Evolutionary conservation across 495 filamentous ascomycete genomes (phyloP).

Genomic region (Ascodesmis nigricans): DNA sequence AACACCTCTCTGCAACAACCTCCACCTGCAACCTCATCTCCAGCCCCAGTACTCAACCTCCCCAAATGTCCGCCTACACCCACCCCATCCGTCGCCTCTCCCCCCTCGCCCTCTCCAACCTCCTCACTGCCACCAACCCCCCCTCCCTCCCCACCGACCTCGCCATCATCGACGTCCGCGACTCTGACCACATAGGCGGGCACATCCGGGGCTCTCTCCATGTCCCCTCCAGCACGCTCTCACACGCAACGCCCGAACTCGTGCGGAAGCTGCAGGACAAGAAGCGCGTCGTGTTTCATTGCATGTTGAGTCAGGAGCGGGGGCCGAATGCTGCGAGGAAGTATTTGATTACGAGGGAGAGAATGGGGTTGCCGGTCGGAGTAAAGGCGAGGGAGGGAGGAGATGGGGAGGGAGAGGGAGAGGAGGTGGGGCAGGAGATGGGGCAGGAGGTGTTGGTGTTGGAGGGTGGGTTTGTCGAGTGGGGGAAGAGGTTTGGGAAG

Average conservation of each 20-base stretch:
- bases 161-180: conserved; percentile 74
- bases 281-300: conserved; percentile 81
- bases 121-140: too few relatives aligned
- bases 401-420: conserved; percentile 5
- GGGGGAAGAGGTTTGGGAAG: conserved; percentile 51
- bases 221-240: conserved; percentile 49
- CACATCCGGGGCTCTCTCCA: conserved; percentile 57
- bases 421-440: conserved; percentile 3
- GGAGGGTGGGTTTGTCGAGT: conserved; percentile 68
- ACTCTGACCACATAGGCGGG: conserved; percentile 41
- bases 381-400: conserved; percentile 7
- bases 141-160: too few relatives aligned
- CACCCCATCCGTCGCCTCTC: too few relatives aligned
- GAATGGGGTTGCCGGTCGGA: conserved; percentile 22
- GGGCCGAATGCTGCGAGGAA: conserved; percentile 46
- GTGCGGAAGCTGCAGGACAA: conserved; percentile 56
- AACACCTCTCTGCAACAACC: too few relatives aligned
- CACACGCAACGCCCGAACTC: conserved; percentile 57
- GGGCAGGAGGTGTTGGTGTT: conserved; percentile 64
- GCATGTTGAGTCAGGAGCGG: conserved; percentile 76
- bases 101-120: too few relatives aligned
- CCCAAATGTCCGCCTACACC: too few relatives aligned
- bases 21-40: too few relatives aligned
- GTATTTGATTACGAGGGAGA: conserved; percentile 44
- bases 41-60: too few relatives aligned